Percentiles rank a stretch among this genome's conserved stretches.
These are phyloP conservation scores for Penicillium sp. DNA, from an alignment of 2,329 filamentous ascomycete species.

Conservation along the genomic window DNA sequence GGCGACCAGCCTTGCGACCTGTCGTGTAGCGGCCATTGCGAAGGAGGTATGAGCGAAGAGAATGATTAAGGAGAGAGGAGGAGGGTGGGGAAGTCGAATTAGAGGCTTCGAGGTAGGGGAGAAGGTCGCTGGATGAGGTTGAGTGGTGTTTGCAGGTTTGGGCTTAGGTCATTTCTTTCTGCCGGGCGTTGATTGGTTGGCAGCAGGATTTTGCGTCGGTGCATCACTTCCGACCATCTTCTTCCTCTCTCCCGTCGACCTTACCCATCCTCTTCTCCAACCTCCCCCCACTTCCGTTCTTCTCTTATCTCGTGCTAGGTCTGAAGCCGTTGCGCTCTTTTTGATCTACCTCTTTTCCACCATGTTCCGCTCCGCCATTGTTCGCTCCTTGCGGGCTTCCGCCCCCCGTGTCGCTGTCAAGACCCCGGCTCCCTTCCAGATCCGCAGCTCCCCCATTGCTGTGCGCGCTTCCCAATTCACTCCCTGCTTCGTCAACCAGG, in stretches of 20 bases:
- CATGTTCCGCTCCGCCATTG: constrained; percentile 88
- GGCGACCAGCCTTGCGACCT: constrained; percentile 46
- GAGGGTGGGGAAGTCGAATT: constrained; percentile 17
- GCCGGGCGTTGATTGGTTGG: constrained; percentile 39
- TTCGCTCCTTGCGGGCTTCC: constrained; percentile 69
- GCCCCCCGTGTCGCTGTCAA: constrained; percentile 50
- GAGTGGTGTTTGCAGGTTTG: constrained; percentile 32
- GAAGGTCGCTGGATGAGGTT: constrained; percentile 22
- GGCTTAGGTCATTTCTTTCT: constrained; percentile 45
- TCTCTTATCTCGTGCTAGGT: constrained; percentile 14
- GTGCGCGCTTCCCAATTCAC: constrained; percentile 60
- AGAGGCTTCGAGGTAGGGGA: constrained; percentile 21
- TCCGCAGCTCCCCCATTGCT: constrained; percentile 58
- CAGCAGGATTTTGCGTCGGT: constrained; percentile 36
- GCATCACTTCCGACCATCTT: constrained; percentile 29
- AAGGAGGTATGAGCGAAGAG: constrained; percentile 12
- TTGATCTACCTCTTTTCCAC: constrained; percentile 35
- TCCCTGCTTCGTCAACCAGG: constrained; percentile 65
- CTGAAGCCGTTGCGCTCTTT: constrained; percentile 19
- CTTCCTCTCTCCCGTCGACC: constrained; percentile 20
- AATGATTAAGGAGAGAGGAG: constrained; percentile 20
- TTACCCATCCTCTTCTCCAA: constrained; percentile 15
- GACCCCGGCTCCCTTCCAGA: constrained; percentile 60
- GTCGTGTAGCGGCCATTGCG: constrained; percentile 46
- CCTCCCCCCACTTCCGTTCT: constrained; percentile 13